Conservation (phyloP, 75 land plant genomes). For the Azolla pinnata region DNA sequence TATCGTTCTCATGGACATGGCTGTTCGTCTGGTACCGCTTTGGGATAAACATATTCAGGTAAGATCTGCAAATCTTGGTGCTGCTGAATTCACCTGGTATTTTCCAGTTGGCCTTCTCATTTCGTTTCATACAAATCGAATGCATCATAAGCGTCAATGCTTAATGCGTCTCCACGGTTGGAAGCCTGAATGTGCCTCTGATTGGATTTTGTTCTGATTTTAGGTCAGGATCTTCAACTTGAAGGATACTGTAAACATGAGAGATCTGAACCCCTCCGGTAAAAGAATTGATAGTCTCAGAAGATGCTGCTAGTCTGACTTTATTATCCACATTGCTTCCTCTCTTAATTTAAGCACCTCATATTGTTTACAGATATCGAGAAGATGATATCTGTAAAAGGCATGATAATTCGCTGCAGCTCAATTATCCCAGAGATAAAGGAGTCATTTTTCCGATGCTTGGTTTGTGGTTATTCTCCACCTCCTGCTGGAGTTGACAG, state of each 20-base stretch:
- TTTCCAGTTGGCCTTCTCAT: too few relatives aligned
- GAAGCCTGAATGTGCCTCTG: not conserved
- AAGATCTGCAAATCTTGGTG: too few relatives aligned
- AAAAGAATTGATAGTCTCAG: conserved; percentile 1
- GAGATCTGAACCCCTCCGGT: conserved; percentile 95
- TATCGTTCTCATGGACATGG: conserved; percentile 66
- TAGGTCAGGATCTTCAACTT: conserved; percentile 76
- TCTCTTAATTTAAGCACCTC: not conserved
- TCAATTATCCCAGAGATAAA: conserved; percentile 94
- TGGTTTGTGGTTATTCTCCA: conserved; percentile 70
- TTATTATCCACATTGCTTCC: not conserved
- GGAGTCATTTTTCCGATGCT: conserved; percentile 78
- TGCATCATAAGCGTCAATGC: too few relatives aligned
- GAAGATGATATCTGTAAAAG: conserved; percentile 87
- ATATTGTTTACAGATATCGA: conserved; percentile 59
- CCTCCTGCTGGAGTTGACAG: conserved; percentile 57
- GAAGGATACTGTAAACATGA: conserved; percentile 49
- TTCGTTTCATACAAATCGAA: too few relatives aligned
- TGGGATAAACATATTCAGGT: conserved; percentile 72
- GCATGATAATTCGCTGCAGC: conserved; percentile 93
- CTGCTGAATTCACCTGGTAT: too few relatives aligned
- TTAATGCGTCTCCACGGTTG: not conserved
- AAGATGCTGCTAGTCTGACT: too few relatives aligned
- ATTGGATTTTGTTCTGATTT: not conserved
- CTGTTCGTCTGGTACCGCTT: conserved; percentile 39